Base-by-base conservation (phyloP, 257 asterid genomes). In the Fraxinus quadrangulata region DNA sequence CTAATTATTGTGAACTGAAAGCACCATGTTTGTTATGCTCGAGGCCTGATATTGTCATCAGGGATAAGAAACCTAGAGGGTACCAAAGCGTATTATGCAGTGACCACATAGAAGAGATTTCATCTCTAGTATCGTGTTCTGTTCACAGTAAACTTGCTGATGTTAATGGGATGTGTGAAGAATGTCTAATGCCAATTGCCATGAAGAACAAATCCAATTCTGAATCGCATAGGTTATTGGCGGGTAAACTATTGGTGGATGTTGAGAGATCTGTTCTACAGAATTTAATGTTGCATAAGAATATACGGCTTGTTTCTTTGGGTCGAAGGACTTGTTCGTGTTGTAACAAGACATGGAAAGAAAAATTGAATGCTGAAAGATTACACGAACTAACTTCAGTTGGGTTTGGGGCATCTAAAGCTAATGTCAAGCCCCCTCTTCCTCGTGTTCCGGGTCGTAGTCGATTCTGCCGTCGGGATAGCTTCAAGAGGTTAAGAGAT, bases 21-120 rank as follows among this genome's bases (percentile, higher is more conserved):
- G 75, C 86, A 7, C 97, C 99, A 21, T 92, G 97, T 75, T 73
- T 84, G 66, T 76, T 94, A 75, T 94, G 98, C 85, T 90, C 97
- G 0, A 89, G 92, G 81, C 70, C 90, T 34, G 91, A 89, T 76
- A 77, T 80, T 34, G 78, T 87, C 67, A 78, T 84, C 28, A 86
- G 88, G 77, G 80, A 66, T 65, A 88, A 81, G 78, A 89, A 84
- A 61, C 79, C 78, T 1, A 89, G 83, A 36, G 81, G 78, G 61
- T 84, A 86, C 30, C 80, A 80, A 85, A 86, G 85, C 66, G 79
- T 85, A 59, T 73, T 91, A 10, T 94, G 97, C 74, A 54, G 73
- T 71, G 74, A 72, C 79, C 99, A 94, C 74, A 86, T 81, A 66
- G 93, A 90, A 65, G 97, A 94, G 87, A 85, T 92, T 61, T 90